A percentile compares a stretch with the other conserved stretches of the same genome.
phyloP scores from a whole-genome alignment of 1,284 basidiomycete species.

The Rhodotorula sp. region DNA sequence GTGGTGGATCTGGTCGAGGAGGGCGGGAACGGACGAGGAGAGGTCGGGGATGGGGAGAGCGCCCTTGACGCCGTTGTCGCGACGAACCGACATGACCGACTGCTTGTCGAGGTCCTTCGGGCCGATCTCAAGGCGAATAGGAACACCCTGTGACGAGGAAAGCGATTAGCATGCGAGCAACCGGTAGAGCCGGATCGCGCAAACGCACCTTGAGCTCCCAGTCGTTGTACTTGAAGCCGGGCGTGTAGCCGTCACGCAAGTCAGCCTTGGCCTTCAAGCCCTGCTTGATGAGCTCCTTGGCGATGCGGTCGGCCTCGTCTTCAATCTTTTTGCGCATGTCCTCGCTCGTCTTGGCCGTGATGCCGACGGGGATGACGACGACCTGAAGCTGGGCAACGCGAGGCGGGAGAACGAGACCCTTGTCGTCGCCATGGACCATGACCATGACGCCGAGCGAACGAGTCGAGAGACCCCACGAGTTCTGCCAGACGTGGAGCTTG shows the following conservation, averaged over 20 bases:
- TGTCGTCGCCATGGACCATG: constrained; percentile 98
- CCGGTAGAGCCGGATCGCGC: constrained; percentile 2
- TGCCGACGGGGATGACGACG: constrained; percentile 87
- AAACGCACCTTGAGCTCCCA: constrained; percentile 87
- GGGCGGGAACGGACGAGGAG: constrained; percentile 58
- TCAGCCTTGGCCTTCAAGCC: constrained; percentile 87
- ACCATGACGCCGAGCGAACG: constrained; percentile 97
- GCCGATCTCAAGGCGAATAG: constrained; percentile 93
- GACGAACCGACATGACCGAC: constrained; percentile 79
- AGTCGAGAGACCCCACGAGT: constrained; percentile 98
- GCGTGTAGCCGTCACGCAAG: constrained; percentile 90
- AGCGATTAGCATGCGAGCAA: neutral
- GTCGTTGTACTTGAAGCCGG: constrained; percentile 98
- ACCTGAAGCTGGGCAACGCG: constrained; percentile 90
- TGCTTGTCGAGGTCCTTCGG: constrained; percentile 85
- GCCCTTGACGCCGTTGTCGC: constrained; percentile 76
- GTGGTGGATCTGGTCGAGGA: constrained; percentile 82
- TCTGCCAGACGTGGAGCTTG: constrained; percentile 90
- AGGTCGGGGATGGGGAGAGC: constrained; percentile 70
- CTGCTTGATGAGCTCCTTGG: constrained; percentile 62
- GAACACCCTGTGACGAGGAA: constrained; percentile 70
- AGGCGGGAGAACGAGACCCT: constrained; percentile 92
- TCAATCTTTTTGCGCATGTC: constrained; percentile 68
- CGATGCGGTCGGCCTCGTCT: constrained; percentile 62
- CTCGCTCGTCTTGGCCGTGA: constrained; percentile 75